Evolutionary conservation across 345 rosid genomes (phyloP), one percentile per base, ranked within the genome.

Genomic region (Eucalyptus coolabah): DNA sequence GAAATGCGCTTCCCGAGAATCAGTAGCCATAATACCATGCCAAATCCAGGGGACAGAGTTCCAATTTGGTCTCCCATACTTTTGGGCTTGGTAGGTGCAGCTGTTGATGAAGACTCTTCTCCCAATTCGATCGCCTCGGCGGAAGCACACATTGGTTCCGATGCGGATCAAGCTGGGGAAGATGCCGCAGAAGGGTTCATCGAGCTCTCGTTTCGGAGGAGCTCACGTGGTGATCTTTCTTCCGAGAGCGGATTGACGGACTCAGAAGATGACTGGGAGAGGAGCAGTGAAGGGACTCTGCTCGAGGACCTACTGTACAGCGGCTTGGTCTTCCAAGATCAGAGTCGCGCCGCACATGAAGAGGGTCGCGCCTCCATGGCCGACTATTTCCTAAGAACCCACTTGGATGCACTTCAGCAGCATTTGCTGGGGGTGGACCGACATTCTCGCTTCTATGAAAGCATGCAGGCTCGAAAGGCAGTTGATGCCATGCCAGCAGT

Each of bases 321-420:
- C 5, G n/a, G 51, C 59, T 13, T 59, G n/a, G 88, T 93, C 63
- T 81, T 91, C 87, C 91, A 91, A 28, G 92, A 90, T 47, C 87
- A 91, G 42, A 54, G 44, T 28, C 59, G 26, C 26, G 12, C 86
- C 18, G 86, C 53, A n/a, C 24, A 10, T 37, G 88, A 89, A 54
- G 85, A 90, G 82, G 59, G 88, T 24, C 51, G 80, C 18, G 80
- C 28, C 83, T 40, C 92, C 34, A 59, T 94, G 40, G 91, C 89
- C 77, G 92, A 94, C 86, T 93, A 92, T 77, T 89, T 95, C 16
- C 49, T 90, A 4, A 95, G 95, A 54, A 94, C 94, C 53, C 95
- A 93, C 32, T 89, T 94, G 89, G 94, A 94, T 45, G 86, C 92
- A 9, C 30, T 93, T 37, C 47, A n/a, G 12, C 67, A 4, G 67